phyloP scores from a whole-genome alignment of 1,284 basidiomycete genomes.

The Irpex rosettiformis region DNA sequence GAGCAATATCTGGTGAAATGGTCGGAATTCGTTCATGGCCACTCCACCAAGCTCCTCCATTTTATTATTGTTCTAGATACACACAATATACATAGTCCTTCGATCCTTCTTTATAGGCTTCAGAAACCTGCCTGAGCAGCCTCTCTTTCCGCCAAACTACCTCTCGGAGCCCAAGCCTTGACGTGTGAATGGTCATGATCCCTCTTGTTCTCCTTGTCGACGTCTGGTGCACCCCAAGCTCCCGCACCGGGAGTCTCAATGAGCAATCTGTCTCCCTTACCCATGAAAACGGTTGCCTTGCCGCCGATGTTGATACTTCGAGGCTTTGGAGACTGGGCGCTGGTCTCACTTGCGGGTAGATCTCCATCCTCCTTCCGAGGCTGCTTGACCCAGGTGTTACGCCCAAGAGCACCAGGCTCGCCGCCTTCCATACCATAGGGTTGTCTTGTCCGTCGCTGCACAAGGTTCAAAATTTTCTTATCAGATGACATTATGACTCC shows the following conservation, averaged over 20 bases:
- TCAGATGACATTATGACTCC: not conserved
- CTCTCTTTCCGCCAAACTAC: constrained; percentile 70
- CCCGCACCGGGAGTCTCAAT: constrained; percentile 94
- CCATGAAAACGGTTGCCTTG: constrained; percentile 87
- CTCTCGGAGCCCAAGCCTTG: constrained; percentile 66
- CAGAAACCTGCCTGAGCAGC: constrained; percentile 65
- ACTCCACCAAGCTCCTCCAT: no score
- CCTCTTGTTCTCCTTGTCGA: constrained; percentile 25
- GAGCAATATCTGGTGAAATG: no score
- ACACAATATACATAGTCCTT: no score
- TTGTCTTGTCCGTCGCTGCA: constrained; percentile 77
- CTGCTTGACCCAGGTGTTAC: constrained; percentile 89
- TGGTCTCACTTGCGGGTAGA: constrained; percentile 31
- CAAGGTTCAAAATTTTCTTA: not conserved
- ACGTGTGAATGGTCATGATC: constrained; percentile 32
- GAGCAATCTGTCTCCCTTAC: constrained; percentile 75
- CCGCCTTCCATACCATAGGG: constrained; percentile 94
- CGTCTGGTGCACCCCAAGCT: constrained; percentile 70
- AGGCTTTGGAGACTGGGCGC: constrained; percentile 29
- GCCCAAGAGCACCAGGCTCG: constrained; percentile 68
- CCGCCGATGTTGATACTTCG: constrained; percentile 88
- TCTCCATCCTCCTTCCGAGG: constrained; percentile 71
- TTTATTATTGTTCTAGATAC: not conserved
- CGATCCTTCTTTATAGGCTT: no score
- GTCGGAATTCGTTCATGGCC: no score